Evolutionary conservation across 192 early-diverging fungal species (phyloP).

Genomic region (Backusella morwellensis): DNA sequence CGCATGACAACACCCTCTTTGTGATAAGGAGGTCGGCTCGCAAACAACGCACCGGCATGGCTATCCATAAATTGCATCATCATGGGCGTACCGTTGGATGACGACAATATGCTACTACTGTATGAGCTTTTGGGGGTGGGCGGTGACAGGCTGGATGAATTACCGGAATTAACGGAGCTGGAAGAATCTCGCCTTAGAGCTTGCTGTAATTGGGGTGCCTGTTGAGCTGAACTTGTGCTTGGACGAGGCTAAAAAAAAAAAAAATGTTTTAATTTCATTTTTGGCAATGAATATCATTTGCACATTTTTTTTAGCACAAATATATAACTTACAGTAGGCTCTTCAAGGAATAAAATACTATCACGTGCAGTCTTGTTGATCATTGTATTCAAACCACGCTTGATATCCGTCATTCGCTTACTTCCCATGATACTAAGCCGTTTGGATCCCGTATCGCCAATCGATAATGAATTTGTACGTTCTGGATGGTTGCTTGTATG

Average conservation of each 20-base stretch:
- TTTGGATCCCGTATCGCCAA: slow-evolving; percentile 8
- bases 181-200: slow-evolving; percentile 18
- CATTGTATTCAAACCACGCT: slow-evolving; percentile 26
- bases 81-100: neutral
- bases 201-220: neutral
- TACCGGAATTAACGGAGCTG: slow-evolving; percentile 22
- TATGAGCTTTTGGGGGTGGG: neutral
- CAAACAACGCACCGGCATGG: slow-evolving; percentile 12
- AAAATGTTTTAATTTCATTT: neutral
- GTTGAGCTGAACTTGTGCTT: slow-evolving; percentile 20
- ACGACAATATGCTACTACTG: neutral
- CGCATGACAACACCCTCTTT: slow-evolving; percentile 80
- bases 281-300: neutral
- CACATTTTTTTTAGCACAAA: neutral
- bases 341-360: slow-evolving; percentile 6
- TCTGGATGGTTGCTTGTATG: neutral
- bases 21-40: slow-evolving; percentile 34
- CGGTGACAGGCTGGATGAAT: slow-evolving; percentile 1
- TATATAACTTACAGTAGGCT: neutral
- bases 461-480: neutral
- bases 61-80: slow-evolving; percentile 14
- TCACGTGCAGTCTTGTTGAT: slow-evolving; percentile 26
- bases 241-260: slow-evolving; percentile 6
- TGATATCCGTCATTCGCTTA: slow-evolving; percentile 23
- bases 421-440: slow-evolving; percentile 17